Percentiles rank a stretch among this genome's conserved stretches.
These are phyloP conservation scores for Scedosporium apiospermum DNA, from an alignment of 2,329 filamentous ascomycete species.

Conservation along the genomic window DNA sequence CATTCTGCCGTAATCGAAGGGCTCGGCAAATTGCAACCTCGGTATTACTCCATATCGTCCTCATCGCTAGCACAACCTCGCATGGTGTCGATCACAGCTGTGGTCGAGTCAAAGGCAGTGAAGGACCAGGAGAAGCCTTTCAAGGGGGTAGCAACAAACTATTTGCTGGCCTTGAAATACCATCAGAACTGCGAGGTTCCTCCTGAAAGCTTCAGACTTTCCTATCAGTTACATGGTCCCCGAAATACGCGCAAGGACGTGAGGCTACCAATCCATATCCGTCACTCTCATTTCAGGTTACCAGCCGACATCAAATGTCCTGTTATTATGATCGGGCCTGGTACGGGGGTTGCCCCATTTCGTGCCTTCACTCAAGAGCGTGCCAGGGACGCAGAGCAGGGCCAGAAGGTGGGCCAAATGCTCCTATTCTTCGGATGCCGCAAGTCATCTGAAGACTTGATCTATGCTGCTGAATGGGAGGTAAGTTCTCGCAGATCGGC, in stretches of 20 bases:
- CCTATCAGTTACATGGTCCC: background rate
- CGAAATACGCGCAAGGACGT: background rate
- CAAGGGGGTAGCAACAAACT: slow-evolving; percentile 16
- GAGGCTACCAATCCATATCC: background rate
- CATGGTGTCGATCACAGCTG: slow-evolving; percentile 14
- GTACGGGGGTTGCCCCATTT: slow-evolving; percentile 38
- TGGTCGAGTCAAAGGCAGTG: background rate
- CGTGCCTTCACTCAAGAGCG: slow-evolving; percentile 18
- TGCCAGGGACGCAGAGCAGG: slow-evolving; percentile 12
- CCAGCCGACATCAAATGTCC: slow-evolving; percentile 30
- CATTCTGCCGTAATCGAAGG: slow-evolving; percentile 47
- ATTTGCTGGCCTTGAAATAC: slow-evolving; percentile 12
- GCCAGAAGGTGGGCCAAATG: slow-evolving; percentile 14
- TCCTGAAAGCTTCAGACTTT: background rate
- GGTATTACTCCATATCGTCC: slow-evolving; percentile 54
- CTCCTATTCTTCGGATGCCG: slow-evolving; percentile 26
- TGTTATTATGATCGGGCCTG: slow-evolving; percentile 41
- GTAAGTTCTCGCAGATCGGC: slow-evolving; percentile 18
- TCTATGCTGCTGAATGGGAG: slow-evolving; percentile 79
- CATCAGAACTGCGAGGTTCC: background rate
- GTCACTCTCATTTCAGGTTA: slow-evolving; percentile 32
- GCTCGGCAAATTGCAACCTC: slow-evolving; percentile 38
- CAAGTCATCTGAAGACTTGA: slow-evolving; percentile 66
- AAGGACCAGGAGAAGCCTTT: slow-evolving; percentile 8
- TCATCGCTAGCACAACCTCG: slow-evolving; percentile 27